phyloP scores from a whole-genome alignment of 441 rosid genomes.

The Iberis amara region DNA sequence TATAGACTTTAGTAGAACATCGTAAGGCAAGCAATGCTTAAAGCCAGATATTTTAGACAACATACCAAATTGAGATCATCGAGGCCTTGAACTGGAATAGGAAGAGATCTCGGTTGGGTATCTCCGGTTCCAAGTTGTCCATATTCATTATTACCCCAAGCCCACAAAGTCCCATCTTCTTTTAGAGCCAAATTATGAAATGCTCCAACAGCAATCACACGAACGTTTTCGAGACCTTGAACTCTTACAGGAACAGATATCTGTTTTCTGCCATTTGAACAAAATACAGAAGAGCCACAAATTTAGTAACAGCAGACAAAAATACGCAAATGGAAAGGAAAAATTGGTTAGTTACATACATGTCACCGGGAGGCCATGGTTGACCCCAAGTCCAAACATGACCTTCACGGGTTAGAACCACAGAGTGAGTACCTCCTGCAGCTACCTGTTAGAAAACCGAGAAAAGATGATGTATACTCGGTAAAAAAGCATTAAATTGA shows the following conservation, averaged over 20 bases:
- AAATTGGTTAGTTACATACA: constrained; percentile 41
- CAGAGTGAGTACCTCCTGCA: constrained; percentile 98
- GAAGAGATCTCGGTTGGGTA: constrained; percentile 95
- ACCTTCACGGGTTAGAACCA: constrained; percentile 87
- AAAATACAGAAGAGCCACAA: background rate
- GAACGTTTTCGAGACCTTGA: constrained; percentile 90
- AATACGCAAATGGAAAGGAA: constrained; percentile 9
- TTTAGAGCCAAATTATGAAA: constrained; percentile 95
- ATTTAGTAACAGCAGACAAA: constrained; percentile 12
- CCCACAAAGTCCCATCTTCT: constrained; percentile 93
- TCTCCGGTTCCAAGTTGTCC: constrained; percentile 99
- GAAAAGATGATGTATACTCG: background rate
- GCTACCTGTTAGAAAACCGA: constrained; percentile 57
- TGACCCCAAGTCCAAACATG: constrained; percentile 99
- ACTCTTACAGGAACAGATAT: constrained; percentile 93
- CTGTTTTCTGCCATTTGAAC: constrained; percentile 63
- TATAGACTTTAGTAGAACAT: background rate
- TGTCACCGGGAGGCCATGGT: constrained; percentile 99
- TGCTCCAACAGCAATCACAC: constrained; percentile 91
- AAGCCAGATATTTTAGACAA: background rate
- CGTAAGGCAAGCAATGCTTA: no score
- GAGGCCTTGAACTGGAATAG: constrained; percentile 83
- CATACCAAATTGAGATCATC: constrained; percentile 72
- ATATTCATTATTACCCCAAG: constrained; percentile 98
- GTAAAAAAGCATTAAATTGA: background rate